phyloP scores from a whole-genome alignment of 2,329 filamentous ascomycete genomes.

The Fusarium sp. region DNA sequence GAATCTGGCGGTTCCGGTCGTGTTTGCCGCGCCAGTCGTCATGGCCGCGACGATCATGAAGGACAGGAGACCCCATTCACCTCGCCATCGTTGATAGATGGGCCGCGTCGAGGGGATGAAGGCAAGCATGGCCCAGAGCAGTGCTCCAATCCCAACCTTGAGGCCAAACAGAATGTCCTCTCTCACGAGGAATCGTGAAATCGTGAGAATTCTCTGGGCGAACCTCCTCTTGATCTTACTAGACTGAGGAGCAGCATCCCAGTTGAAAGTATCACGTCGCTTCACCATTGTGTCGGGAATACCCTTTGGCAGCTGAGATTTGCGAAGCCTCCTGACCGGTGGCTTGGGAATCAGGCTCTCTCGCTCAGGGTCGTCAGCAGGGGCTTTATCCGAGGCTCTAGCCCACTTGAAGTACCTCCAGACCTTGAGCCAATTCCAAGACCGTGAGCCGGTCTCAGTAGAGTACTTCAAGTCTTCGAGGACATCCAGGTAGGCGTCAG shows the following conservation, averaged over 20 bases:
- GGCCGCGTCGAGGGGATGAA: constrained; percentile 84
- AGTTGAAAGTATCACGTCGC: constrained; percentile 65
- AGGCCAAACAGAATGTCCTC: constrained; percentile 81
- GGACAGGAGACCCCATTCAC: constrained; percentile 95
- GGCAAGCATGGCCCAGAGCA: constrained; percentile 88
- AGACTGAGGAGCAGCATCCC: constrained; percentile 65
- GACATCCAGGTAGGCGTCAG: constrained; percentile 83
- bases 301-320: constrained; percentile 66
- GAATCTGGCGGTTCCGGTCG: constrained; percentile 88
- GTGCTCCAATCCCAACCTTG: constrained; percentile 92
- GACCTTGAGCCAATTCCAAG: constrained; percentile 89
- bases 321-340: constrained; percentile 60
- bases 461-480: constrained; percentile 86
- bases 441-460: constrained; percentile 70
- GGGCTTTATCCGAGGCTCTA: constrained; percentile 12
- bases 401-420: constrained; percentile 64
- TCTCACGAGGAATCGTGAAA: constrained; percentile 61
- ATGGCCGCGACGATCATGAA: constrained; percentile 99
- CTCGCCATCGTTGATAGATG: constrained; percentile 87
- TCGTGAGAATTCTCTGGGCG: constrained; percentile 60
- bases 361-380: constrained; percentile 55
- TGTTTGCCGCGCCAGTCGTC: constrained; percentile 97
- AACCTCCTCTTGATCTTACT: constrained; percentile 57
- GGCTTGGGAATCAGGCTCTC: constrained; percentile 55
- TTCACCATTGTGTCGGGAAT: constrained; percentile 66